phyloP scores from a whole-genome alignment of 2,329 filamentous ascomycete genomes.

The Mollisia scopiformis region DNA sequence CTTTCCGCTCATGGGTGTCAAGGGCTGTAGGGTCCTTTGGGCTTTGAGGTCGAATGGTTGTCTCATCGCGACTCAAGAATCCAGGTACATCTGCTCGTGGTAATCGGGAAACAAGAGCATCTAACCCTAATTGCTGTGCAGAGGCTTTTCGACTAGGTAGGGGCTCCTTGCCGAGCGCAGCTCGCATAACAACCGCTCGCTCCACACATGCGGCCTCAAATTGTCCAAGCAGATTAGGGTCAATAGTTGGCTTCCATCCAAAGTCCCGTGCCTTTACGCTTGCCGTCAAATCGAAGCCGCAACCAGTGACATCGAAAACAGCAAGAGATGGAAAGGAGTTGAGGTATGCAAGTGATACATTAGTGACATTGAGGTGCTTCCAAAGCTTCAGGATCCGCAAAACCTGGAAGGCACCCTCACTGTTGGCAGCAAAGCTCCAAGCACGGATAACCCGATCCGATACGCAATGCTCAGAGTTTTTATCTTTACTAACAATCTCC shows the following conservation, averaged over 20 bases:
- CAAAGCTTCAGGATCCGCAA: conserved; percentile 37
- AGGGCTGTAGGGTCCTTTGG: background rate
- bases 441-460: conserved; percentile 35
- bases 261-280: conserved; percentile 13
- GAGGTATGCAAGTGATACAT: conserved; percentile 33
- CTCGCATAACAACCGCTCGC: background rate
- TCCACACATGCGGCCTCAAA: background rate
- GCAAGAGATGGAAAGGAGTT: conserved; percentile 35
- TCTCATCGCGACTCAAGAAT: background rate
- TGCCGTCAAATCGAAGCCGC: conserved; percentile 20
- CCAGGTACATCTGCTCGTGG: background rate
- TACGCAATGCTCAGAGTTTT: conserved; percentile 13
- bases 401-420: conserved; percentile 32
- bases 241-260: conserved; percentile 18
- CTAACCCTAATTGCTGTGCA: background rate
- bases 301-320: conserved; percentile 34
- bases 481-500: conserved; percentile 30
- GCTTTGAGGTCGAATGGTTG: background rate
- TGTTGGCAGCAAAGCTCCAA: conserved; percentile 32
- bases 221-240: background rate
- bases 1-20: background rate
- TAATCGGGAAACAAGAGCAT: background rate
- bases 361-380: conserved; percentile 33
- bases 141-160: background rate
- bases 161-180: background rate